Percentiles rank a stretch among this genome's conserved stretches.
Evolutionary conservation across 2,329 filamentous ascomycete species (phyloP).

Genomic region (Emericellopsis atlantica): DNA sequence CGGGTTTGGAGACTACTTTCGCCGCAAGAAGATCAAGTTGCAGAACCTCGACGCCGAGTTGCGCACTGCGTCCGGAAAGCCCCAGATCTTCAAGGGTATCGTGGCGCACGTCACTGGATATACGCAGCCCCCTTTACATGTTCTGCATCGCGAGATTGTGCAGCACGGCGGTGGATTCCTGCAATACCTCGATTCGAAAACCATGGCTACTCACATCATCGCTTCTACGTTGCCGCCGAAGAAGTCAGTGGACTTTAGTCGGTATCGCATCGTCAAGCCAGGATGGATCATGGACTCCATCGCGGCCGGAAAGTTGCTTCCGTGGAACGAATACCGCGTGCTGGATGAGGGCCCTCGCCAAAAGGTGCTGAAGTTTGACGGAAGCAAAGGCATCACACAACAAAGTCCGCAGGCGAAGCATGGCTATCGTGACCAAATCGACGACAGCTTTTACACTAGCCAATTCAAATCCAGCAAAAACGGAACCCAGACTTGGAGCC

Average conservation of each 20-base stretch:
- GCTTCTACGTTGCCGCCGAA: constrained; percentile 83
- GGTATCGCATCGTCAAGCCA: constrained; percentile 87
- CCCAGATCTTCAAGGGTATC: constrained; percentile 79
- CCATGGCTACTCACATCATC: constrained; percentile 89
- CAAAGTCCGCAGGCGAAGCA: constrained; percentile 39
- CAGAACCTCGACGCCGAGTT: constrained; percentile 86
- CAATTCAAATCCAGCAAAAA: constrained; percentile 41
- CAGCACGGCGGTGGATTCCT: constrained; percentile 89
- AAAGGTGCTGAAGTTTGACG: constrained; percentile 54
- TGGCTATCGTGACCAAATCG: constrained; percentile 71
- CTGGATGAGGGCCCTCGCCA: constrained; percentile 76
- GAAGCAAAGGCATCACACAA: constrained; percentile 55
- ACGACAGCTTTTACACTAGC: constrained; percentile 69
- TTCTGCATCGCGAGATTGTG: constrained; percentile 79
- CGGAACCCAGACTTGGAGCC: constrained; percentile 13
- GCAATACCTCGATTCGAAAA: constrained; percentile 92
- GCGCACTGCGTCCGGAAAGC: constrained; percentile 56
- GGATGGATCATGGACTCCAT: constrained; percentile 91
- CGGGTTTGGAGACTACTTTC: constrained; percentile 83
- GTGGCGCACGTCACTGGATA: constrained; percentile 92
- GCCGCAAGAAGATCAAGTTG: constrained; percentile 91
- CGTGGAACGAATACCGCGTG: constrained; percentile 78
- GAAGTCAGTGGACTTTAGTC: constrained; percentile 77
- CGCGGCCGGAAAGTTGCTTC: constrained; percentile 63
- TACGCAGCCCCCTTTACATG: constrained; percentile 82